Percentiles rank a stretch among this genome's conserved stretches.
Evolutionary conservation across 495 filamentous ascomycete species (phyloP).

Genomic region (Acidiella bohemica): DNA sequence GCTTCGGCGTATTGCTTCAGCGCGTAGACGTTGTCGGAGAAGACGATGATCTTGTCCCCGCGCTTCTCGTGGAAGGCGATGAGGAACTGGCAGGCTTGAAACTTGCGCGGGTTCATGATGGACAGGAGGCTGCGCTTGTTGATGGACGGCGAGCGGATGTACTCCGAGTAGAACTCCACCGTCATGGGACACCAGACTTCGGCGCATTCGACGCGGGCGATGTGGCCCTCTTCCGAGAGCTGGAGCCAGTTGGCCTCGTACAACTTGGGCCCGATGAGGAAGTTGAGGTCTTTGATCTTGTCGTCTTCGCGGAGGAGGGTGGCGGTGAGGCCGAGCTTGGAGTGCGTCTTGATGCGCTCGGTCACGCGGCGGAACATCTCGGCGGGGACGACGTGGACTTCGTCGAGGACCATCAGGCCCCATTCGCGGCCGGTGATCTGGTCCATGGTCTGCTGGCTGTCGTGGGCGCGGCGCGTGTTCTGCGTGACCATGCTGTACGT

Average conservation of each 20-base stretch:
- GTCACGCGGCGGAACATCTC: slow-evolving; percentile 92
- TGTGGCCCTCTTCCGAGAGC: slow-evolving; percentile 89
- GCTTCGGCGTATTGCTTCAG: slow-evolving; percentile 73
- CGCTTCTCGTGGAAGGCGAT: slow-evolving; percentile 95
- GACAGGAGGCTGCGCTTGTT: slow-evolving; percentile 65
- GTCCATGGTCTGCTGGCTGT: slow-evolving; percentile 96
- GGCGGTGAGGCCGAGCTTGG: slow-evolving; percentile 91
- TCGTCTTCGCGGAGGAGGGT: slow-evolving; percentile 93
- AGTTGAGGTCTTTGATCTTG: slow-evolving; percentile 95
- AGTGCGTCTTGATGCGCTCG: slow-evolving; percentile 78
- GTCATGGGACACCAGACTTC: slow-evolving; percentile 99
- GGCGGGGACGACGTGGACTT: slow-evolving; percentile 96
- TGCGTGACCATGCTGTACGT: slow-evolving; percentile 98
- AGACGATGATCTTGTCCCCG: slow-evolving; percentile 98
- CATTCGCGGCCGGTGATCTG: slow-evolving; percentile 86
- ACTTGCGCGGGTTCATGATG: slow-evolving; percentile 96
- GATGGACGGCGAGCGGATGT: slow-evolving; percentile 56
- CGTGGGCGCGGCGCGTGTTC: slow-evolving; percentile 70
- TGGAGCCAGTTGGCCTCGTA: slow-evolving; percentile 99
- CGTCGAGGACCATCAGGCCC: slow-evolving; percentile 95
- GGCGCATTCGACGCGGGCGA: slow-evolving; percentile 93
- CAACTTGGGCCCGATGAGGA: slow-evolving; percentile 91
- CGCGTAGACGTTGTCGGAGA: slow-evolving; percentile 96
- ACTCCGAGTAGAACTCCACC: slow-evolving; percentile 92
- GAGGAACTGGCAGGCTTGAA: slow-evolving; percentile 90